Percentiles rank a stretch among this genome's conserved stretches.
Evolutionary conservation across 768 basidiomycete species (phyloP).

Genomic region (Panaeolus papilionaceus): DNA sequence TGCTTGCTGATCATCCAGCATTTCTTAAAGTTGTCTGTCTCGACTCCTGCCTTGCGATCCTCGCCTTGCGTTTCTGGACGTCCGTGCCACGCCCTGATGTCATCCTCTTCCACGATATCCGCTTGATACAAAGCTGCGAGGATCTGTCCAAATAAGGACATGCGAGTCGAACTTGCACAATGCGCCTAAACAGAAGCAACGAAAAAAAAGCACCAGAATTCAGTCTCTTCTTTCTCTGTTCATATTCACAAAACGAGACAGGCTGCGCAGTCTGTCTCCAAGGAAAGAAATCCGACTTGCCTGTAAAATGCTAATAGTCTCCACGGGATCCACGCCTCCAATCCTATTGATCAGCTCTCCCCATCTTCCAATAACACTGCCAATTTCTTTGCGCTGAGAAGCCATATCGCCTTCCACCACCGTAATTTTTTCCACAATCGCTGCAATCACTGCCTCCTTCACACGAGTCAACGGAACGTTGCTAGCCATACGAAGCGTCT

Average conservation of each 20-base stretch:
- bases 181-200: conserved; percentile 50
- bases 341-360: conserved; percentile 81
- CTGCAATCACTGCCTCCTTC: conserved; percentile 87
- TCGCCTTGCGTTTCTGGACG: conserved; percentile 60
- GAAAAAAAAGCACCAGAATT: neutral
- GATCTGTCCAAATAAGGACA: conserved; percentile 82
- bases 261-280: neutral
- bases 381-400: conserved; percentile 71
- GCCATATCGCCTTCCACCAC: conserved; percentile 61
- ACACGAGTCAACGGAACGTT: conserved; percentile 91
- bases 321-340: conserved; percentile 82
- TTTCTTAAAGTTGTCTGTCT: conserved; percentile 63
- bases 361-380: conserved; percentile 74
- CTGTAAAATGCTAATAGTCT: conserved; percentile 82
- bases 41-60: conserved; percentile 43
- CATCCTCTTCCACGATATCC: conserved; percentile 92
- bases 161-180: conserved; percentile 66
- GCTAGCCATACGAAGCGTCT: conserved; percentile 95
- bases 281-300: conserved; percentile 41
- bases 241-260: neutral
- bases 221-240: neutral
- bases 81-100: conserved; percentile 87
- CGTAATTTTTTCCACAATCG: conserved; percentile 75
- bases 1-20: conserved; percentile 74
- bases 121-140: conserved; percentile 87